Conservation (phyloP, 768 basidiomycete species). For the Panaeolus cyanescens region DNA sequence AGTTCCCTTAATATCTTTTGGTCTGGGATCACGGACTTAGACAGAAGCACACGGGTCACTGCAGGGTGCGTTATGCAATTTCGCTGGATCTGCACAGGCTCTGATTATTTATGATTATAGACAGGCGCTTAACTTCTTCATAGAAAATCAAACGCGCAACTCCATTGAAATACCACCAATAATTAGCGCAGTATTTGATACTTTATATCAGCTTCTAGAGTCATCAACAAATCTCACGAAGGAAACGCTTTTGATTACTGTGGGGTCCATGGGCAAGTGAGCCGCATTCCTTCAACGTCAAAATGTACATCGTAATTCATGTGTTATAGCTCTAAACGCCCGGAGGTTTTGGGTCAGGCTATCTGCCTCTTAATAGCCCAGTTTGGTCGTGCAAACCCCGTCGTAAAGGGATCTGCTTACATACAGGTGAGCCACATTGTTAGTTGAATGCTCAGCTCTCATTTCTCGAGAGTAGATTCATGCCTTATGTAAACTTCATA, state of each 20-base stretch:
- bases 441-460: neutral
- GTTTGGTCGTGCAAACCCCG: constrained; percentile 66
- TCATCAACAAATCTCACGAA: constrained; percentile 45
- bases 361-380: constrained; percentile 66
- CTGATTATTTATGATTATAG: constrained; percentile 27
- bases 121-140: constrained; percentile 48
- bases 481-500: constrained; percentile 54
- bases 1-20: constrained; percentile 40
- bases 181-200: constrained; percentile 36
- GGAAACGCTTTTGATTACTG: constrained; percentile 66
- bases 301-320: neutral
- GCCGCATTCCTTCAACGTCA: constrained; percentile 7
- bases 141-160: constrained; percentile 39
- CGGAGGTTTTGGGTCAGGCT: constrained; percentile 57
- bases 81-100: neutral
- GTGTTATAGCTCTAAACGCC: constrained; percentile 44
- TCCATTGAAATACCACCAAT: constrained; percentile 31
- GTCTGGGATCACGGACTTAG: constrained; percentile 50
- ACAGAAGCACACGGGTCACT: constrained; percentile 61
- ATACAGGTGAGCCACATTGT: constrained; percentile 52
- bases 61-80: constrained; percentile 67
- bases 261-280: constrained; percentile 59
- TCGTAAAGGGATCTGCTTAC: constrained; percentile 68
- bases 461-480: constrained; percentile 46
- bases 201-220: constrained; percentile 52